A percentile compares a stretch with the other conserved stretches of the same genome.
phyloP scores from a whole-genome alignment of 31 red algal species.

The Asparagopsis taxiformis region DNA sequence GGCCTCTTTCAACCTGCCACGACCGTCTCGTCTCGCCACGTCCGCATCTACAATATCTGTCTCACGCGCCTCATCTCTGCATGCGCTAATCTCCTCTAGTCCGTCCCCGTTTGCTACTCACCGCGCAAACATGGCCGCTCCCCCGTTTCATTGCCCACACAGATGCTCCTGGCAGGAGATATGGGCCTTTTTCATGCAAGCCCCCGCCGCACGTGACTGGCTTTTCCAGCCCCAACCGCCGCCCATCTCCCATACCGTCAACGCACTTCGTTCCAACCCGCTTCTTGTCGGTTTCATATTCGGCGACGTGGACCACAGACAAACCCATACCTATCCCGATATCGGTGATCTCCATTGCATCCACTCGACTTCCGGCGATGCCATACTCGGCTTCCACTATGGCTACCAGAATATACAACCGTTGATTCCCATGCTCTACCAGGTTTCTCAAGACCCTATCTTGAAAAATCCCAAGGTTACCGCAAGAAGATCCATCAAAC shows the following conservation, averaged over 20 bases:
- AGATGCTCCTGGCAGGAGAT: constrained; percentile 45
- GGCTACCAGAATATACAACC: constrained; percentile 55
- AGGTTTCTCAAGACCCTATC: constrained; percentile 38
- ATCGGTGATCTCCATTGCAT: constrained; percentile 58
- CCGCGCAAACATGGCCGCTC: too few species aligned
- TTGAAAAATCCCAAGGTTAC: constrained; percentile 44
- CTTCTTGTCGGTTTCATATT: constrained; percentile 62
- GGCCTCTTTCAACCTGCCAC: too few species aligned
- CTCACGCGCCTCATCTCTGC: too few species aligned
- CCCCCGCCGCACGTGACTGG: constrained; percentile 47
- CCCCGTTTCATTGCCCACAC: too few species aligned
- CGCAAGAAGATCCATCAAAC: constrained; percentile 36
- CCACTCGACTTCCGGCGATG: constrained; percentile 25
- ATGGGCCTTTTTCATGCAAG: constrained; percentile 51
- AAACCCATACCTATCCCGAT: constrained; percentile 40
- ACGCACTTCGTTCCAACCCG: constrained; percentile 35
- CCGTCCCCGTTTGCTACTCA: too few species aligned
- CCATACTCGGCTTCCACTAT: constrained; percentile 57
- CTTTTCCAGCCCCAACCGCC: constrained; percentile 42
- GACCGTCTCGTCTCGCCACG: too few species aligned
- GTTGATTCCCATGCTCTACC: constrained; percentile 42
- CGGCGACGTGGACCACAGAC: constrained; percentile 10
- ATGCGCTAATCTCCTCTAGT: too few species aligned
- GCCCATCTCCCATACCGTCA: constrained; percentile 24
- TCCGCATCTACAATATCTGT: too few species aligned